These are phyloP conservation scores for Sideroxylon spinosum DNA, from an alignment of 179 eudicot species.

Conservation along the genomic window DNA sequence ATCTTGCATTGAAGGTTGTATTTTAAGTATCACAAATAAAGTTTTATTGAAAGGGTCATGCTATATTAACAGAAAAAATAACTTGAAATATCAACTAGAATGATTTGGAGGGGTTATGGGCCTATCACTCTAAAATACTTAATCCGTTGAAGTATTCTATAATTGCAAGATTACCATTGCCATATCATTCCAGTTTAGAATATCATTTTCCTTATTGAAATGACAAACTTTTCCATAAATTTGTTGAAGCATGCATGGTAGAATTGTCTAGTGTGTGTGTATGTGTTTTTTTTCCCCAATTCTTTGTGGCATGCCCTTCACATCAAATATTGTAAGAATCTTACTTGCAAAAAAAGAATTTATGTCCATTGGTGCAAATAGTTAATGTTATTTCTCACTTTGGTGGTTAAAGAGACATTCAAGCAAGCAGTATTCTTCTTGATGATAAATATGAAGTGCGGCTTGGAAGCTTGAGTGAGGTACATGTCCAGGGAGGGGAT, in stretches of 20 bases:
- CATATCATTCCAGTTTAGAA: no score
- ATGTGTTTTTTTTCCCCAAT: no score
- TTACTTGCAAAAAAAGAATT: conserved; percentile 6
- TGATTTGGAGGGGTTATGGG: no score
- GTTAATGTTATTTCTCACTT: background rate
- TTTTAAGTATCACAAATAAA: no score
- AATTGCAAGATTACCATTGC: no score
- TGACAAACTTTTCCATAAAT: background rate
- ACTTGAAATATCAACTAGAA: no score
- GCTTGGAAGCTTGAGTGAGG: conserved; percentile 78
- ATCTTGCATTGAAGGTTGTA: background rate
- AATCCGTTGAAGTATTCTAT: no score
- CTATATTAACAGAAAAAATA: no score
- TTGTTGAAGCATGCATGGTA: background rate
- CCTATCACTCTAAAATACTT: no score
- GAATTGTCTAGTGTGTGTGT: background rate
- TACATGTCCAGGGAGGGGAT: conserved; percentile 53
- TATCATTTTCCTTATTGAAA: background rate
- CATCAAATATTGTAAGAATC: background rate
- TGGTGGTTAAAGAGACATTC: conserved; percentile 51
- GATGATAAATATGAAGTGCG: conserved; percentile 92
- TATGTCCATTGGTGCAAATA: no score
- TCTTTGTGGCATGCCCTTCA: background rate
- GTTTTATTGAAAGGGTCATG: no score
- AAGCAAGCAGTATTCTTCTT: conserved; percentile 90